These are phyloP conservation scores for Oryza brachyantha DNA, from an alignment of 176 grass and related monocot genomes.

Conservation along the genomic window DNA sequence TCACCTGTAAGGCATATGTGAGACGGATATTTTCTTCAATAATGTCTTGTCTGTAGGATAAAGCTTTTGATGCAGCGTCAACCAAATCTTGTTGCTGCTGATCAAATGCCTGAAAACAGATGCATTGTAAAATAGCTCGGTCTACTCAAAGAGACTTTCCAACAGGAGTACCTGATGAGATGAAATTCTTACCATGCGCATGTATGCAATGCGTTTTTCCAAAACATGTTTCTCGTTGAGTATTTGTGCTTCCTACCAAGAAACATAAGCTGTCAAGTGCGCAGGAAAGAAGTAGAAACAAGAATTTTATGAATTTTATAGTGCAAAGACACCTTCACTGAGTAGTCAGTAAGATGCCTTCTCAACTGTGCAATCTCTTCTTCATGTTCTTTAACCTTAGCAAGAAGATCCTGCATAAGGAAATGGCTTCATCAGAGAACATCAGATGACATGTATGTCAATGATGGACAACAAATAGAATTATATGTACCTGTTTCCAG, in stretches of 20 bases:
- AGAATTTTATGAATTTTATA: not conserved
- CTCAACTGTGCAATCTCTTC: conserved; percentile 89
- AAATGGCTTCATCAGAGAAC: conserved; percentile 22
- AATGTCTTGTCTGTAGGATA: conserved; percentile 97
- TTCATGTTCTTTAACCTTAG: conserved; percentile 81
- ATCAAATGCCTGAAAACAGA: conserved; percentile 69
- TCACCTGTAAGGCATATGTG: conserved; percentile 90
- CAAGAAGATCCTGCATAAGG: conserved; percentile 62
- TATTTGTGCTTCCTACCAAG: conserved; percentile 83
- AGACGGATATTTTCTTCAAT: conserved; percentile 97
- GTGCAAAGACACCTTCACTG: conserved; percentile 54
- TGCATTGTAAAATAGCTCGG: not conserved
- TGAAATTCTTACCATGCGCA: conserved; percentile 68
- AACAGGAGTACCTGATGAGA: not conserved
- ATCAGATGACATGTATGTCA: not conserved
- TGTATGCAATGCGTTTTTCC: conserved; percentile 92
- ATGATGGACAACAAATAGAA: not conserved
- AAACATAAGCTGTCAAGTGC: conserved; percentile 7
- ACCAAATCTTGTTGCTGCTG: conserved; percentile 97
- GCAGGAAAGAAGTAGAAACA: not conserved
- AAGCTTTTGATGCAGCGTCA: conserved; percentile 93
- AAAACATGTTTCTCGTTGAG: conserved; percentile 79
- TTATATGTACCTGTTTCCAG: conserved; percentile 71
- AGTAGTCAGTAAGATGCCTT: conserved; percentile 84
- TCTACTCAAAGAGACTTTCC: not conserved